These are phyloP conservation scores for Erodium maritimum DNA, from an alignment of 345 rosid species.

Conservation along the genomic window DNA sequence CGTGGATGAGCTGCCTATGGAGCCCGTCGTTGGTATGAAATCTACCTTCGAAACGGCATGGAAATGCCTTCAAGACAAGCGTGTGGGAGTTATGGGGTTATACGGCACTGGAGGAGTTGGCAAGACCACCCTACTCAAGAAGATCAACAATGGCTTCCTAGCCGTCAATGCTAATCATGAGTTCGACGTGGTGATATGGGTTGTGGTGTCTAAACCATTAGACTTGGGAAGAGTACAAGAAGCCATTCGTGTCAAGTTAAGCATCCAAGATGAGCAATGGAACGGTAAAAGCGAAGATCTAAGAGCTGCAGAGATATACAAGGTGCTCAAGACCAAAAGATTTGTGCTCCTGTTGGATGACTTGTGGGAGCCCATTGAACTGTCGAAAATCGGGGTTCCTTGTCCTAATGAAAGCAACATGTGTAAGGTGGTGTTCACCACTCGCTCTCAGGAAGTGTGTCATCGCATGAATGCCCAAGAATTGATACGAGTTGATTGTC, in stretches of 20 bases:
- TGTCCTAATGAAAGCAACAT: not conserved
- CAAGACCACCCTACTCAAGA: constrained; percentile 13
- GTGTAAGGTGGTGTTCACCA: constrained; percentile 12
- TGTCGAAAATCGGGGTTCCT: constrained; percentile 2
- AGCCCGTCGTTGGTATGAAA: not conserved
- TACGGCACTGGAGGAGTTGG: constrained; percentile 15
- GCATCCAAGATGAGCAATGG: not conserved
- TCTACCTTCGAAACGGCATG: not conserved
- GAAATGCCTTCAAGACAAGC: not conserved
- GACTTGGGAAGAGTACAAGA: not conserved
- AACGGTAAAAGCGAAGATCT: not conserved
- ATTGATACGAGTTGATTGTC: constrained; percentile 3
- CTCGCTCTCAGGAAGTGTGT: constrained; percentile 9
- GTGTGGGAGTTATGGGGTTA: constrained; percentile 5
- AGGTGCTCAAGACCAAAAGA: not conserved
- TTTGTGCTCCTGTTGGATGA: constrained; percentile 18
- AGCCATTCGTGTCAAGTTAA: constrained; percentile 1
- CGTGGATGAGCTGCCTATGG: not conserved
- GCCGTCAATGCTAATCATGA: accelerated
- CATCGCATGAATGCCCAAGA: not conserved
- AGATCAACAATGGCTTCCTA: constrained; percentile 4
- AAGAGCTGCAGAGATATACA: not conserved
- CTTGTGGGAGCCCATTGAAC: constrained; percentile 4
- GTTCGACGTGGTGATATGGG: constrained; percentile 1
- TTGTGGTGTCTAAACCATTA: constrained; percentile 3